phyloP scores from a whole-genome alignment of 768 basidiomycete species.

The Tephrocybe sp. region DNA sequence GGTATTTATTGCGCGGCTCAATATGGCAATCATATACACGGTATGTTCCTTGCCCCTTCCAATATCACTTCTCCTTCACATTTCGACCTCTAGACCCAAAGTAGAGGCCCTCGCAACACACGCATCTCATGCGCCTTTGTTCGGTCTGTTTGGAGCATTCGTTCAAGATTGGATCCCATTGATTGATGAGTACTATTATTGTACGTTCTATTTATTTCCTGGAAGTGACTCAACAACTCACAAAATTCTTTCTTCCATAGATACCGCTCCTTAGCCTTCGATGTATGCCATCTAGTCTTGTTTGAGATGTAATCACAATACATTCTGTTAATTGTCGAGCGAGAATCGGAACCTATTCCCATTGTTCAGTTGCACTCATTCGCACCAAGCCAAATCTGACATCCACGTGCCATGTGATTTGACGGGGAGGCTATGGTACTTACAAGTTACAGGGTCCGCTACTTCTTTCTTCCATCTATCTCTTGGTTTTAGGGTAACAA shows the following conservation, averaged over 20 bases:
- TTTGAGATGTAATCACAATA: conserved; percentile 15
- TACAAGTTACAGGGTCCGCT: conserved; percentile 1
- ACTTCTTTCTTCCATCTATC: conserved; percentile 13
- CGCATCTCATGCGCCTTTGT: conserved; percentile 55
- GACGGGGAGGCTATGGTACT: not conserved
- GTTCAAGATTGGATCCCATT: conserved; percentile 86
- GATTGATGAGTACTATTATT: conserved; percentile 91
- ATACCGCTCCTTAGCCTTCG: conserved; percentile 38
- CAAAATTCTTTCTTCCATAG: conserved; percentile 21
- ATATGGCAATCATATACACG: conserved; percentile 82
- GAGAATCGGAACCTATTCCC: not conserved
- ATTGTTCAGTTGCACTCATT: not conserved
- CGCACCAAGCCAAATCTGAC: conserved; percentile 3
- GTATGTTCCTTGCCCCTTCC: conserved; percentile 34
- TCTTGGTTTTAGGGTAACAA: not conserved
- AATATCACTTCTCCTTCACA: conserved; percentile 2
- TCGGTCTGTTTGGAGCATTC: conserved; percentile 69
- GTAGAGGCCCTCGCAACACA: conserved; percentile 60
- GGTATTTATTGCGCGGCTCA: conserved; percentile 84
- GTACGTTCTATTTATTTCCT: conserved; percentile 45
- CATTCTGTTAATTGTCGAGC: not conserved
- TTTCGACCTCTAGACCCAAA: conserved; percentile 56
- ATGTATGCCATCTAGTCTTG: conserved; percentile 5
- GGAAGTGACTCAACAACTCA: too few species aligned
- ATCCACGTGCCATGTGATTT: conserved; percentile 13